Base-by-base conservation (phyloP, 345 rosid species). In the Eucalyptus virginea region DNA sequence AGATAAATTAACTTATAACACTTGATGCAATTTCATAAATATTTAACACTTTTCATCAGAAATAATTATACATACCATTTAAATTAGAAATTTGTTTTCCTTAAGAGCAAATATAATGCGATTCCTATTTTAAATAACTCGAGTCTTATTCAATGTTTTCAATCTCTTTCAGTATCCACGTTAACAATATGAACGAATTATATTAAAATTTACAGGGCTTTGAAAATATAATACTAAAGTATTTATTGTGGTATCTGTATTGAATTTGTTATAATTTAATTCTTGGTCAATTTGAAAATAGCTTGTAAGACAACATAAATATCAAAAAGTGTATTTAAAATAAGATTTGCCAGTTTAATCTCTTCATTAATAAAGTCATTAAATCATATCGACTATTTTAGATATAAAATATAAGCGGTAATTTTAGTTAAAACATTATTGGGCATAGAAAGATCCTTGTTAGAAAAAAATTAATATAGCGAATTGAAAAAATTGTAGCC, bases 141-240 rank as follows among this genome's bases (percentile, higher is more conserved):
- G 0, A 60, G 32, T 60, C 28, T 60, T 28, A 60, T 60, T 60
- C 2, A 26, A 60, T 28, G 32, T 60, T 60, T 58, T 11, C 16
- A 60, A 26, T 26, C 67, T 60, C 2, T 60, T 60, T 28, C n/a
- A 11, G 4, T 26, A 60, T 28, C 67, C n/a, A 60, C 2, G 4
- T 60, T 60, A 60, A 60, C 0, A 60, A 60, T 11, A 60, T 60
- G 32, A 28, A 60, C 0, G 67, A 60, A 0, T 60, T 60, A 26
- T 60, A 11, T 60, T 28, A 26, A 60, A 0, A 26, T 28, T 11
- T 0, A 60, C 1, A 60, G 1, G 32, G 0, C 0, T 3, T 60
- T 28, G n/a, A 60, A 26, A 11, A 60, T 60, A 60, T 60, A 26
- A 60, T 60, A 60, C n/a, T 28, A 60, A 26, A 60, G 32, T 26